Conservation (phyloP, 345 rosid species). For the Populus ilicifolia region DNA sequence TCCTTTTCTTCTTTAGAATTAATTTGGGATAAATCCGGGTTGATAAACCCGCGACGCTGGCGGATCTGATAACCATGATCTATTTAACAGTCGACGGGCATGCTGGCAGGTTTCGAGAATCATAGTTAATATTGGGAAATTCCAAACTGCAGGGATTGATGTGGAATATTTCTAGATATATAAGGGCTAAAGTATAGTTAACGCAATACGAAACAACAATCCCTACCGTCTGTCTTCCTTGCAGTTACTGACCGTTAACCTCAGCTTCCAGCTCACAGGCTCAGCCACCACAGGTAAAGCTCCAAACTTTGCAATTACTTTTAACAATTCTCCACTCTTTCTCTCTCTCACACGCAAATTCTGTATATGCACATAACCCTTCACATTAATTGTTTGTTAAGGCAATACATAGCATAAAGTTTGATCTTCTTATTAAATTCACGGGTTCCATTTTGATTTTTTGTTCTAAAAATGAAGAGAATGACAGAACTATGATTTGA, state of each 20-base stretch:
- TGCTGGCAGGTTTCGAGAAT: neutral
- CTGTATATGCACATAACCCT: neutral
- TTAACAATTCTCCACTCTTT: neutral
- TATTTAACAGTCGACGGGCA: neutral
- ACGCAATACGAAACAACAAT: neutral
- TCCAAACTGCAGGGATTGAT: neutral
- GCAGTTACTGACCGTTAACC: conserved; percentile 1
- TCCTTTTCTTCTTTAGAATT: no score
- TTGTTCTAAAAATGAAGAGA: conserved; percentile 46
- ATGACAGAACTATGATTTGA: conserved; percentile 85
- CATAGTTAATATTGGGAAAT: neutral
- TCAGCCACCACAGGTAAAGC: neutral
- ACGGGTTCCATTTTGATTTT: neutral
- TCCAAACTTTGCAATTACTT: neutral
- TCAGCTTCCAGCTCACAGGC: neutral
- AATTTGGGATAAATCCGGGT: no score
- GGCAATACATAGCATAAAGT: neutral
- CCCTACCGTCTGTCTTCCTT: neutral
- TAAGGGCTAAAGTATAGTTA: neutral
- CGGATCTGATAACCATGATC: no score
- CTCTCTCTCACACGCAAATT: neutral
- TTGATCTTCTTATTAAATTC: neutral
- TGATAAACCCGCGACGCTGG: no score
- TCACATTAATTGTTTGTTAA: neutral
- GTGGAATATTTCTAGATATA: neutral